These are phyloP conservation scores for Xerocomus minutiporus DNA, from an alignment of 1,284 basidiomycete species.

Conservation along the genomic window DNA sequence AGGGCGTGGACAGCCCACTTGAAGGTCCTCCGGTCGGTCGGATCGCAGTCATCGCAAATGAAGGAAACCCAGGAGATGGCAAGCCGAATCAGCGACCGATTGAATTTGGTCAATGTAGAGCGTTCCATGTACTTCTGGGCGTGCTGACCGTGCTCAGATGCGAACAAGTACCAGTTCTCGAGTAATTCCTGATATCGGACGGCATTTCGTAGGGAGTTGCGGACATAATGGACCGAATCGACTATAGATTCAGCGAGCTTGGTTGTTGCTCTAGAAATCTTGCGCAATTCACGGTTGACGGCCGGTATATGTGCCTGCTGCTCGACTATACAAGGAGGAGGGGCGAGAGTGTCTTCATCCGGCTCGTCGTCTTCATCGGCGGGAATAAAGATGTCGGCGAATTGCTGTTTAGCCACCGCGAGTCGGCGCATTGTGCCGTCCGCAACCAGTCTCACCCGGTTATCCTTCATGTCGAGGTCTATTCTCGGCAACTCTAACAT, in stretches of 20 bases:
- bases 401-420: constrained; percentile 73
- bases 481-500: constrained; percentile 65
- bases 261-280: constrained; percentile 86
- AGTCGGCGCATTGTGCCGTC: constrained; percentile 83
- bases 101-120: constrained; percentile 68
- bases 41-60: constrained; percentile 97
- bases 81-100: constrained; percentile 77
- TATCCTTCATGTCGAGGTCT: constrained; percentile 78
- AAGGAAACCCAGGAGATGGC: constrained; percentile 98
- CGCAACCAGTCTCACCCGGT: constrained; percentile 79
- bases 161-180: constrained; percentile 95
- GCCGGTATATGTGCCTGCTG: constrained; percentile 88
- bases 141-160: constrained; percentile 91
- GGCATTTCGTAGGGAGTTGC: constrained; percentile 58
- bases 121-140: constrained; percentile 86
- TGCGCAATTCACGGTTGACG: constrained; percentile 87
- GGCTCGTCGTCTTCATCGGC: constrained; percentile 58
- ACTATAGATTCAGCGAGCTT: constrained; percentile 92
- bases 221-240: constrained; percentile 82
- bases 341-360: constrained; percentile 39
- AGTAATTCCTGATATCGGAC: constrained; percentile 81
- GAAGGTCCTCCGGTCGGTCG: constrained; percentile 95
- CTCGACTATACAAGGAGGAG: constrained; percentile 68
- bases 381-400: constrained; percentile 62
- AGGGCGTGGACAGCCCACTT: constrained; percentile 97